A percentile compares a stretch with the other conserved stretches of the same genome.
Conservation (phyloP, 2,329 filamentous ascomycete species). For the Tolypocladium capitatum region DNA sequence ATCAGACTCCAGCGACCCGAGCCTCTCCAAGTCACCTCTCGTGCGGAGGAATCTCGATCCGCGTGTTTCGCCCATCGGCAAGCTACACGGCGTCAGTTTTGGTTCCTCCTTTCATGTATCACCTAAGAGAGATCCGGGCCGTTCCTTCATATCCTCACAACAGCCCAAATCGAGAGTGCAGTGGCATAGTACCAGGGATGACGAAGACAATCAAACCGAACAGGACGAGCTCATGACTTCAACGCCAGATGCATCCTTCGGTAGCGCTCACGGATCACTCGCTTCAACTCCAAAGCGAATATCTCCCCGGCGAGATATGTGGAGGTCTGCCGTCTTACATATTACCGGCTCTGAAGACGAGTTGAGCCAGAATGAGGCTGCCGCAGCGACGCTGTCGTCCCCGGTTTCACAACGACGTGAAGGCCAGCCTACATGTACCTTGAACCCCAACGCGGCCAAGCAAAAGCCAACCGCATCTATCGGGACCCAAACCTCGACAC, state of each 20-base stretch:
- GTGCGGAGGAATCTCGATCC: background rate
- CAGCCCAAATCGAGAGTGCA: background rate
- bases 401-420: slow-evolving; percentile 13
- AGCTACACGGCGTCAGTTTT: too few species aligned
- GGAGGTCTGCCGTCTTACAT: slow-evolving; percentile 2
- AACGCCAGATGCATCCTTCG: slow-evolving; percentile 2
- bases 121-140: background rate
- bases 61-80: background rate
- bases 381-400: slow-evolving; percentile 12
- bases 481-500: slow-evolving; percentile 2
- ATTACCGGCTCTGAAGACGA: slow-evolving; percentile 5
- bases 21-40: background rate
- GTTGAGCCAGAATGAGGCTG: slow-evolving; percentile 3
- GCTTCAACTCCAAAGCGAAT: slow-evolving; percentile 5
- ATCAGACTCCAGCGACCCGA: slow-evolving; percentile 4
- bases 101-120: background rate
- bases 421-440: background rate
- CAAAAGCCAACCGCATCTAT: background rate
- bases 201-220: slow-evolving; percentile 1
- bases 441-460: background rate
- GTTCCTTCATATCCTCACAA: background rate
- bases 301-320: slow-evolving; percentile 4
- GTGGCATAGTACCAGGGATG: background rate
- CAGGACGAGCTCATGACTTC: slow-evolving; percentile 7
- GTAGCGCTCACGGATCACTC: background rate